Evolutionary conservation across 2,329 filamentous ascomycete species (phyloP).

Genomic region (Graphilbum sp.): DNA sequence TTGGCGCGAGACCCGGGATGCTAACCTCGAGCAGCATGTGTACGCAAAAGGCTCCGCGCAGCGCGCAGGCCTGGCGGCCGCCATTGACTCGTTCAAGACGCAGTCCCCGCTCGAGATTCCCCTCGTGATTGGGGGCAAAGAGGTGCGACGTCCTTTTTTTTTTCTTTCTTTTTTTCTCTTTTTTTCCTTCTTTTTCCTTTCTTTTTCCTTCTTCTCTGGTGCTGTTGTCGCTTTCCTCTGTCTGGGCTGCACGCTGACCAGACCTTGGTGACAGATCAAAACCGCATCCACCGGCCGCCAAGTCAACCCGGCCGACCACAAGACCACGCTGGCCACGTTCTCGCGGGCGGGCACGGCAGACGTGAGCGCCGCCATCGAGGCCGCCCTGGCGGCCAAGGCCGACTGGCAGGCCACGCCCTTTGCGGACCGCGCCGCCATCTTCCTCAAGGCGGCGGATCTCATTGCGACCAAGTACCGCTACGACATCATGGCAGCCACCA

Average conservation of each 20-base stretch:
- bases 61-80: conserved; percentile 57
- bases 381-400: conserved; percentile 71
- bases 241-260: too few relatives aligned
- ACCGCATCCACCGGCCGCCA: conserved; percentile 52
- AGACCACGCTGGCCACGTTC: conserved; percentile 62
- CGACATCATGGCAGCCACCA: conserved; percentile 89
- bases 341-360: conserved; percentile 64
- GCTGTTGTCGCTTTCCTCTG: too few relatives aligned
- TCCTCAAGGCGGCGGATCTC: conserved; percentile 89
- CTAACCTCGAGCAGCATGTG: conserved; percentile 46
- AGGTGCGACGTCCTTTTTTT: conserved; percentile 29
- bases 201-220: too few relatives aligned
- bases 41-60: conserved; percentile 74
- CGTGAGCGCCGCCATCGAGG: conserved; percentile 63
- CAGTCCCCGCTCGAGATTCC: conserved; percentile 63
- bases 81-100: conserved; percentile 53
- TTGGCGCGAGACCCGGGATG: too few relatives aligned
- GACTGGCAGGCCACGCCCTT: conserved; percentile 81
- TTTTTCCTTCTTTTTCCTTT: background rate
- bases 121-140: conserved; percentile 66
- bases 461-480: conserved; percentile 88
- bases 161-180: too few relatives aligned
- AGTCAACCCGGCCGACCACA: conserved; percentile 69
- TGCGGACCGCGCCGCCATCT: conserved; percentile 77
- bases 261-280: conserved; percentile 54